Percentiles rank a stretch among this genome's conserved stretches.
Conservation (phyloP, 2,329 filamentous ascomycete species). For the Pseudogymnoascus sp. region DNA sequence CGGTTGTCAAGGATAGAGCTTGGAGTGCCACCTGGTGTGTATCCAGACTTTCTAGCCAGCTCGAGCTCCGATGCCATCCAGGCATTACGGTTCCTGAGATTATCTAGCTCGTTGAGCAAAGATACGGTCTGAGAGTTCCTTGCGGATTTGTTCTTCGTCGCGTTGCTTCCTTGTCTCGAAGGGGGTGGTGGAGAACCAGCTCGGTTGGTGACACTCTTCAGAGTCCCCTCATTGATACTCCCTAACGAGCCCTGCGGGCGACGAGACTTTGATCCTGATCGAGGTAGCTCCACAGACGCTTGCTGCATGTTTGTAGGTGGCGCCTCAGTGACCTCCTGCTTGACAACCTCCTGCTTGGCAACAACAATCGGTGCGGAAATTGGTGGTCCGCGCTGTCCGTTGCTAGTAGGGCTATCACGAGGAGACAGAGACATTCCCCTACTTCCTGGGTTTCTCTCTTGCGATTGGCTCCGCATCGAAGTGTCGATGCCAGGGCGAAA, state of each 20-base stretch:
- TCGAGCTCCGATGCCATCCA: slow-evolving; percentile 97
- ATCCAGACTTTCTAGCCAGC: slow-evolving; percentile 82
- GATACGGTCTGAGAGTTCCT: slow-evolving; percentile 61
- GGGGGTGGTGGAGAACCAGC: slow-evolving; percentile 52
- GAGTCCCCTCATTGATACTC: slow-evolving; percentile 50
- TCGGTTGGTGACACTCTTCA: slow-evolving; percentile 36
- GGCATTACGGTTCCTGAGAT: slow-evolving; percentile 75
- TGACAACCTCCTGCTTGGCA: slow-evolving; percentile 30
- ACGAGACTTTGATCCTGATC: slow-evolving; percentile 41
- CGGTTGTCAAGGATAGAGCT: slow-evolving; percentile 70
- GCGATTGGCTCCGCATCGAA: slow-evolving; percentile 30
- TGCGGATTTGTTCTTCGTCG: slow-evolving; percentile 51
- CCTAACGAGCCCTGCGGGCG: slow-evolving; percentile 60
- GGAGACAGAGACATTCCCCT: slow-evolving; percentile 24
- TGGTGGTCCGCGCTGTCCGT: slow-evolving; percentile 46
- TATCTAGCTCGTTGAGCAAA: slow-evolving; percentile 78
- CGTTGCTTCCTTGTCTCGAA: slow-evolving; percentile 46
- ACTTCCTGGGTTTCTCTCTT: slow-evolving; percentile 36
- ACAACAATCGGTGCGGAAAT: slow-evolving; percentile 37
- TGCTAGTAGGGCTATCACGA: slow-evolving; percentile 43
- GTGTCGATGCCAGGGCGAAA: slow-evolving; percentile 26
- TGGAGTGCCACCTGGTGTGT: slow-evolving; percentile 61
- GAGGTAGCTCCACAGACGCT: slow-evolving; percentile 24
- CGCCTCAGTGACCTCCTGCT: slow-evolving; percentile 26
- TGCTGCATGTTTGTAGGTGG: slow-evolving; percentile 24